phyloP scores from a whole-genome alignment of 2,329 filamentous ascomycete species.

The Cladosporium sp. region DNA sequence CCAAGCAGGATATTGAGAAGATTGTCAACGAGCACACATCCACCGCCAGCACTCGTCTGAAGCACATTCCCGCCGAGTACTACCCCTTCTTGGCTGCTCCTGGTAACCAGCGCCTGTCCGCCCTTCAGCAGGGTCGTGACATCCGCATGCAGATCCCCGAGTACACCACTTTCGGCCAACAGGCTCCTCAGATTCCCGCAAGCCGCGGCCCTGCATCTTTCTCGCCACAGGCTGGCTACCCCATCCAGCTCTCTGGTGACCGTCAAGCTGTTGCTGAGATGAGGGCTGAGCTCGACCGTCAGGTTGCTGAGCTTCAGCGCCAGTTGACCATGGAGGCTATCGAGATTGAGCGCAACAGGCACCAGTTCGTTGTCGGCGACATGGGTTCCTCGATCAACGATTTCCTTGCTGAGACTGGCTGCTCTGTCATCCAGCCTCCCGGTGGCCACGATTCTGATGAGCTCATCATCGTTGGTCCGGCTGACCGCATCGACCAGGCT shows the following conservation, averaged over 20 bases:
- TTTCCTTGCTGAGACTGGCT: slow-evolving; percentile 87
- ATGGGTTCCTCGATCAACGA: slow-evolving; percentile 74
- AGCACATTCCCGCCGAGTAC: slow-evolving; percentile 82
- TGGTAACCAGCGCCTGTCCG: slow-evolving; percentile 62
- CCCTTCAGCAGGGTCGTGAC: slow-evolving; percentile 68
- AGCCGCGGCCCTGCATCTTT: slow-evolving; percentile 67
- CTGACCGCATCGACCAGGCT: slow-evolving; percentile 67
- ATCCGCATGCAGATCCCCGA: slow-evolving; percentile 79
- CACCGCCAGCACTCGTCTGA: slow-evolving; percentile 75
- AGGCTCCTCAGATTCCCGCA: slow-evolving; percentile 58
- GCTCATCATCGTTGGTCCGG: slow-evolving; percentile 78
- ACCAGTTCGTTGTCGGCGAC: slow-evolving; percentile 92
- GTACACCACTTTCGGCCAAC: slow-evolving; percentile 68
- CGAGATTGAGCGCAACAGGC: slow-evolving; percentile 77
- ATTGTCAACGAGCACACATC: slow-evolving; percentile 84
- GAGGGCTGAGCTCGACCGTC: slow-evolving; percentile 74
- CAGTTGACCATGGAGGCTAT: slow-evolving; percentile 74
- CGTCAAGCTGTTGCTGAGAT: slow-evolving; percentile 75
- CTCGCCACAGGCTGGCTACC: slow-evolving; percentile 64
- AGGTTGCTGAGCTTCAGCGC: slow-evolving; percentile 69
- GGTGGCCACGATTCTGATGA: slow-evolving; percentile 73
- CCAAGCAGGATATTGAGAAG: slow-evolving; percentile 75
- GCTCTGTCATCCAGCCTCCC: slow-evolving; percentile 76
- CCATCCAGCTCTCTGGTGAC: slow-evolving; percentile 84
- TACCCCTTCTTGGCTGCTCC: slow-evolving; percentile 91